Conservation (phyloP, 495 filamentous ascomycete genomes). For the Penicillium steckii region DNA sequence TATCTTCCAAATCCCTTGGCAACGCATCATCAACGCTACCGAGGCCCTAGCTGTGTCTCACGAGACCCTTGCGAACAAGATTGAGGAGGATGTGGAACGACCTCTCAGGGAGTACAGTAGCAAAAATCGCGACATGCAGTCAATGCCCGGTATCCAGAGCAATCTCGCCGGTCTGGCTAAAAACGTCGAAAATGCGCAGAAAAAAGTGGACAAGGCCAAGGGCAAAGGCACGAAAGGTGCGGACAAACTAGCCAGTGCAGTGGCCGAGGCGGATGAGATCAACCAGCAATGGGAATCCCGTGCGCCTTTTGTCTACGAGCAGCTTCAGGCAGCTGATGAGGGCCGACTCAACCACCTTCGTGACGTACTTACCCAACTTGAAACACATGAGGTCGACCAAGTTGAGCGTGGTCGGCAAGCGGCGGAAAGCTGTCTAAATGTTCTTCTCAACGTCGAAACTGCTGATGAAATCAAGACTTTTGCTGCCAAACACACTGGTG, state of each 20-base stretch:
- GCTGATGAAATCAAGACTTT: slow-evolving; percentile 89
- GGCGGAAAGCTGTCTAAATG: slow-evolving; percentile 79
- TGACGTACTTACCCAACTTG: slow-evolving; percentile 86
- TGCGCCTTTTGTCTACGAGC: slow-evolving; percentile 93
- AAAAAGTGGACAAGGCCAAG: slow-evolving; percentile 82
- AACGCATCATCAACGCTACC: slow-evolving; percentile 79
- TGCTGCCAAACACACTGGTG: slow-evolving; percentile 51
- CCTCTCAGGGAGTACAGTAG: slow-evolving; percentile 72
- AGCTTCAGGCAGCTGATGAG: slow-evolving; percentile 89
- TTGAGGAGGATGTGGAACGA: slow-evolving; percentile 88
- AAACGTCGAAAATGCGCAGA: slow-evolving; percentile 79
- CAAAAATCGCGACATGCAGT: slow-evolving; percentile 78
- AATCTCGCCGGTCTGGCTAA: slow-evolving; percentile 80
- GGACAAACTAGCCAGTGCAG: slow-evolving; percentile 75
- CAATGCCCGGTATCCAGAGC: slow-evolving; percentile 76
- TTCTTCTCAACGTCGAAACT: slow-evolving; percentile 84
- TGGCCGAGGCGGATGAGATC: slow-evolving; percentile 71
- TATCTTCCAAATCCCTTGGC: slow-evolving; percentile 89
- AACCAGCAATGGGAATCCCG: slow-evolving; percentile 90
- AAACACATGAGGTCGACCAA: slow-evolving; percentile 90
- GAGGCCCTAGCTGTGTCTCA: slow-evolving; percentile 82
- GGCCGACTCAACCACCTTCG: slow-evolving; percentile 85
- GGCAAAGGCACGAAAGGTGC: slow-evolving; percentile 78
- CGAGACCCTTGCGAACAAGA: slow-evolving; percentile 74
- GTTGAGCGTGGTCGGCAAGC: slow-evolving; percentile 73